Evolutionary conservation across 305 asterid genomes (phyloP), one percentile per base, ranked within the genome.

Genomic region (Petunia hybrid): DNA sequence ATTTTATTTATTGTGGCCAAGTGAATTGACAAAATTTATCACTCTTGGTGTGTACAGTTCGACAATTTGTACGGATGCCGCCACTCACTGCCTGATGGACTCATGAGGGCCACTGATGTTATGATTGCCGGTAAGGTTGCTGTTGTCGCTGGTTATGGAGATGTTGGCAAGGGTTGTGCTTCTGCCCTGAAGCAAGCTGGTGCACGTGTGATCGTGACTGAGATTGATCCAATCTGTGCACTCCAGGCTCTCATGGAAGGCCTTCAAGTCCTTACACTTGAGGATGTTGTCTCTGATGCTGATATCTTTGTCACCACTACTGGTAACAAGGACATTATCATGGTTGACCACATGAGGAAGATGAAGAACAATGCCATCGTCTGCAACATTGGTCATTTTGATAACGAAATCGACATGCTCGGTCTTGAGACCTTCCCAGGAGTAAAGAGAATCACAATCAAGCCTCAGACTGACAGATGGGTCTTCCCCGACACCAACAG

Each of bases 191-290:
- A 91, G 78, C 91, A 89, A 67, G 93, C 87, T 1, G 94, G 95
- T 0, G 97, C 95, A 4, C 93, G 97, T 45, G 95, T 92, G 35
- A 84, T 92, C 2, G 94, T 92, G 41, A 90, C 97, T 0, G 97
- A 92, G 87, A 92, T 92, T 2, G 97, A 92, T 63, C 97, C 97
- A 0, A 92, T 92, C 84, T 90, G 93, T 39, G 97, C 97, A 59
- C 97, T 92, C 22, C 97, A 92, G 65, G 97, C 97, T 10, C 86
- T 83, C 59, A 92, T 92, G 97, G 97, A 92, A 81, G 94, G 97
- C 4, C 87, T 82, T 88, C 94, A 90, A 42, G 91, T 92, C 77
- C 89, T 92, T 0, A 78, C 93, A 78, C 86, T 90, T 0, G 92
- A 88, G 35, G 94, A 92, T 4, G 89, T 86, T 0, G 84, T 92